phyloP scores from a whole-genome alignment of 371 early-diverging fungal genomes.

The Mucor circinelloides region DNA sequence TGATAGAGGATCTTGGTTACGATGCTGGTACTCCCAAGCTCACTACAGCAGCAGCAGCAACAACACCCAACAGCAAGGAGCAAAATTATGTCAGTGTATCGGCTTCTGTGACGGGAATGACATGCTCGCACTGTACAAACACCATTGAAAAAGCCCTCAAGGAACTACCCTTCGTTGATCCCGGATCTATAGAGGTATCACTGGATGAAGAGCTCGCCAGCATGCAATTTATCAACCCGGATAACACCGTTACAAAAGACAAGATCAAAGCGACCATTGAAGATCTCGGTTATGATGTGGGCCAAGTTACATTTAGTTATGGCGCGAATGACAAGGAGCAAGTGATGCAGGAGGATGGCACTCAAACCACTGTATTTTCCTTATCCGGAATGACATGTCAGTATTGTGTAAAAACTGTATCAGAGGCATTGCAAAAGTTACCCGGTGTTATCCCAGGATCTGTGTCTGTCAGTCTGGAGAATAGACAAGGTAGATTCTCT shows the following conservation, averaged over 20 bases:
- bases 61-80: neutral
- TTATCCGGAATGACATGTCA: slow-evolving; percentile 83
- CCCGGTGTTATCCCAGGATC: slow-evolving; percentile 55
- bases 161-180: slow-evolving; percentile 57
- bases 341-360: neutral
- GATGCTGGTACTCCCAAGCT: slow-evolving; percentile 16
- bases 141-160: slow-evolving; percentile 67
- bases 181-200: slow-evolving; percentile 42
- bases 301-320: slow-evolving; percentile 13
- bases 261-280: slow-evolving; percentile 54
- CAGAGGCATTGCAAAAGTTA: slow-evolving; percentile 37
- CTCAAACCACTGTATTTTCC: slow-evolving; percentile 29
- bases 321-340: neutral
- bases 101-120: slow-evolving; percentile 70
- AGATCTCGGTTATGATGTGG: slow-evolving; percentile 68
- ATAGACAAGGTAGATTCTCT: slow-evolving; percentile 44
- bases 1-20: slow-evolving; percentile 42
- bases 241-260: slow-evolving; percentile 19
- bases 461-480: slow-evolving; percentile 51
- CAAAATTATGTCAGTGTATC: slow-evolving; percentile 21
- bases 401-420: slow-evolving; percentile 74
- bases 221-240: slow-evolving; percentile 32
- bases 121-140: slow-evolving; percentile 81
- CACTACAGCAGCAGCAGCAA: neutral
- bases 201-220: slow-evolving; percentile 45